Evolutionary conservation across 805 yeast genomes (phyloP).

Genomic region (Candida hungchunana): DNA sequence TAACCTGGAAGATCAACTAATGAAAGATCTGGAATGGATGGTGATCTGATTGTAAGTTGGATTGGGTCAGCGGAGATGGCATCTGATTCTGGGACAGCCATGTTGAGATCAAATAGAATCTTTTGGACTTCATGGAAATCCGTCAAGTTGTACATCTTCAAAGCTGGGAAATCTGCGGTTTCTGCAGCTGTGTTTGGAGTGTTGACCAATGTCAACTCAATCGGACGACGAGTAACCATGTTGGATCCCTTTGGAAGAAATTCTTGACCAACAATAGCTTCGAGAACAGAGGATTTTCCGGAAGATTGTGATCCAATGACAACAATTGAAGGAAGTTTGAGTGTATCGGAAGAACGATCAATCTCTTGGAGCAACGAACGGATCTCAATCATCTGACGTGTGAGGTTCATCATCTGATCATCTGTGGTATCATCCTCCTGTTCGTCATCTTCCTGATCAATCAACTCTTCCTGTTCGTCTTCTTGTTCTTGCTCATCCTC

Average conservation of each 20-base stretch:
- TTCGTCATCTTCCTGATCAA: constrained; percentile 41
- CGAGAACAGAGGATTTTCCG: constrained; percentile 95
- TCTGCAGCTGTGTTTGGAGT: constrained; percentile 79
- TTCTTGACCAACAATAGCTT: constrained; percentile 96
- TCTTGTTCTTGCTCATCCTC: constrained; percentile 39
- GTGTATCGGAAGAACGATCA: constrained; percentile 65
- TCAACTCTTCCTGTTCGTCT: constrained; percentile 36
- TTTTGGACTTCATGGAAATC: constrained; percentile 88
- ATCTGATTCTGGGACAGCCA: constrained; percentile 84
- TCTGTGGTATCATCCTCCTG: constrained; percentile 58
- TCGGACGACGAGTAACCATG: constrained; percentile 98
- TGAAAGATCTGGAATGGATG: constrained; percentile 86
- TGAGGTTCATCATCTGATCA: constrained; percentile 81
- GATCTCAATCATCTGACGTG: constrained; percentile 96
- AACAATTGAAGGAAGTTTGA: constrained; percentile 89
- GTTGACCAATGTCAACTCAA: constrained; percentile 87
- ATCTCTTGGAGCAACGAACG: constrained; percentile 72
- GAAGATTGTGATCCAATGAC: constrained; percentile 97
- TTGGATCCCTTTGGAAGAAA: constrained; percentile 95
- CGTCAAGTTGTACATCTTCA: constrained; percentile 75
- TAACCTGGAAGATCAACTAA: constrained; percentile 96
- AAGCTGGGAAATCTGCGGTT: constrained; percentile 89
- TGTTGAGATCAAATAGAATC: constrained; percentile 79
- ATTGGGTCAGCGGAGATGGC: constrained; percentile 93
- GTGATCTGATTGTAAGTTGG: constrained; percentile 85